Evolutionary conservation across 805 yeast species (phyloP).

Genomic region (Myxozyma vanderwaltii): DNA sequence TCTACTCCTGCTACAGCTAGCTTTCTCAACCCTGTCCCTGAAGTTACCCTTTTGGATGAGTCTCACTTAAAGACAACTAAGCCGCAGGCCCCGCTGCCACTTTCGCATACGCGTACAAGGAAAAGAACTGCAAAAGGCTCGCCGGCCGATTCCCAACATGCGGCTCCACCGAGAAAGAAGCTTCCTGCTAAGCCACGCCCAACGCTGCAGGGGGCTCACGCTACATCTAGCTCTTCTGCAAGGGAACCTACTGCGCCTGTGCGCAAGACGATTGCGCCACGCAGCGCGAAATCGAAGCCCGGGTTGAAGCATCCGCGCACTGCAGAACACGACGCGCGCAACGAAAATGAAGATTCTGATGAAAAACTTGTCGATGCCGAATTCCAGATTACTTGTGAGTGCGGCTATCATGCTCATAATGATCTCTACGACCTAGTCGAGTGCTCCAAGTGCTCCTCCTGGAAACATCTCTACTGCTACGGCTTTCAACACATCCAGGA

Average conservation of each 20-base stretch:
- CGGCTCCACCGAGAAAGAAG: background rate
- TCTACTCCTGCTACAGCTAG: background rate
- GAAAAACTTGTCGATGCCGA: background rate
- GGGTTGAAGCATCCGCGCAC: background rate
- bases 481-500: conserved; percentile 24
- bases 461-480: conserved; percentile 32
- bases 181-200: background rate
- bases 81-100: background rate
- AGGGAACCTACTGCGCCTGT: background rate
- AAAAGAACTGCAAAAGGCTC: background rate
- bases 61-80: background rate
- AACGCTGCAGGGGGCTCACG: background rate
- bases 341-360: background rate
- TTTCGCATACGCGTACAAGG: background rate
- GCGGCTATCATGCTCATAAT: conserved; percentile 19
- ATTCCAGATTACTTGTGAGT: conserved; percentile 20
- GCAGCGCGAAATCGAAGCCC: background rate
- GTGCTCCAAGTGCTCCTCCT: conserved; percentile 22
- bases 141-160: background rate
- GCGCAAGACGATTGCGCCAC: background rate
- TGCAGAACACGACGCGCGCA: background rate
- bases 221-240: background rate
- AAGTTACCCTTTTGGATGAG: background rate
- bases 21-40: background rate
- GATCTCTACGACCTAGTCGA: conserved; percentile 28